Base-by-base conservation (phyloP, 352 stramenopile genomes). In the Pythium periplocum region DNA sequence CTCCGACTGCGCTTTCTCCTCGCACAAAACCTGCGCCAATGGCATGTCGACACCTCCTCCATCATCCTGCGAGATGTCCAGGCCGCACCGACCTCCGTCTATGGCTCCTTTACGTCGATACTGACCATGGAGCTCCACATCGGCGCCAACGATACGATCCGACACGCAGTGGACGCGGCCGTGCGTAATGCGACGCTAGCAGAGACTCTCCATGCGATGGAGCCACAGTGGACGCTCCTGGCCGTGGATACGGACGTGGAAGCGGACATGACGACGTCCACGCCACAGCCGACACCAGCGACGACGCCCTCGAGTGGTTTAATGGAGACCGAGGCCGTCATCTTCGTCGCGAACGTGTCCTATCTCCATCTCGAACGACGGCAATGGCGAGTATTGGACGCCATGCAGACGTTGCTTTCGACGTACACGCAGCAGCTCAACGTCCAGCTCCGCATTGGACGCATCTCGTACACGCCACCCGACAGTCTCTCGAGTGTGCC, bases 1-100 rank as follows among this genome's bases (percentile, higher is more conserved):
- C 48, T 74, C 8, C 66, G 61, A 0, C 45, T 74, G 9, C 66
- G 66, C 32, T 70, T 74, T 39, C 37, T 71, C 3, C 10, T 74
- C 2, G 38, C 40, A 6, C 50, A 44, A 2, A 38, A 43, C 4
- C 38, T 74, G 36, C 36, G 31, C 7, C 38, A 26, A 5, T 30
- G 65, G 26, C 54, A 64, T 4, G 2, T 68, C 4, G 53, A 56
- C 2, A 51, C 66, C 12, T 74, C 66, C 1, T 57, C 62, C 4
- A 66, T 74, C 54, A 42, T 74, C 45, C 36, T 74, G 2, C 66
- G 66, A 4, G 57, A 68, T 7, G 4, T 42, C 0, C 17, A 6
- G 5, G 12, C 36, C 9, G 6, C 44, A 9, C 40, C 46, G 7
- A 32, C 42, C 9, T 17, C 6, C 2, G 7, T 36, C n/a, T 68